phyloP scores from a whole-genome alignment of 176 grass and related monocot species.

The Tillandsia fasciculata region DNA sequence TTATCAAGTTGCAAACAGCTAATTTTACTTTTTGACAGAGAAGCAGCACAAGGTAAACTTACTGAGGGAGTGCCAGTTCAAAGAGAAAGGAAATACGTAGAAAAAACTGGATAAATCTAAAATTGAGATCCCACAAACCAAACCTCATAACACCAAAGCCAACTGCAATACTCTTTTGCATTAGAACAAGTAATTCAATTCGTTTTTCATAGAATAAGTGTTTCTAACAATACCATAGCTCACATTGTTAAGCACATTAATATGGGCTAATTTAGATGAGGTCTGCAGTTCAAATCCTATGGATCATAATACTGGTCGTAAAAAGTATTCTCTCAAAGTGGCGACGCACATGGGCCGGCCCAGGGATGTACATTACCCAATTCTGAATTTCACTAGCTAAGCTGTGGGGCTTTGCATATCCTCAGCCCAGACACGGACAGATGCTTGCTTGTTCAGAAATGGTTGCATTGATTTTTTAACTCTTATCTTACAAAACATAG shows the following conservation, averaged over 20 bases:
- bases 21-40: too few species aligned
- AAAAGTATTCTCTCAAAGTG: neutral
- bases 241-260: neutral
- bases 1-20: too few species aligned
- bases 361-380: neutral
- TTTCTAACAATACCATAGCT: neutral
- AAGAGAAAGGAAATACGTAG: too few species aligned
- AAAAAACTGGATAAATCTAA: too few species aligned
- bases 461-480: conserved; percentile 14
- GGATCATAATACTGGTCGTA: neutral
- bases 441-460: conserved; percentile 14
- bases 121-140: too few species aligned
- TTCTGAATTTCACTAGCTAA: neutral
- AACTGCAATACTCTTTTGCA: too few species aligned
- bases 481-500: too few species aligned
- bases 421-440: neutral
- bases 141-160: too few species aligned
- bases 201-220: neutral
- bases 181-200: too few species aligned
- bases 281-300: neutral
- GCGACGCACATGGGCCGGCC: neutral
- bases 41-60: too few species aligned
- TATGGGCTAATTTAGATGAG: neutral
- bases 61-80: too few species aligned
- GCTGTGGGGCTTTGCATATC: neutral